Evolutionary conservation across 148 eudicot genomes (phyloP).

Genomic region (Vaccinium darrowii): DNA sequence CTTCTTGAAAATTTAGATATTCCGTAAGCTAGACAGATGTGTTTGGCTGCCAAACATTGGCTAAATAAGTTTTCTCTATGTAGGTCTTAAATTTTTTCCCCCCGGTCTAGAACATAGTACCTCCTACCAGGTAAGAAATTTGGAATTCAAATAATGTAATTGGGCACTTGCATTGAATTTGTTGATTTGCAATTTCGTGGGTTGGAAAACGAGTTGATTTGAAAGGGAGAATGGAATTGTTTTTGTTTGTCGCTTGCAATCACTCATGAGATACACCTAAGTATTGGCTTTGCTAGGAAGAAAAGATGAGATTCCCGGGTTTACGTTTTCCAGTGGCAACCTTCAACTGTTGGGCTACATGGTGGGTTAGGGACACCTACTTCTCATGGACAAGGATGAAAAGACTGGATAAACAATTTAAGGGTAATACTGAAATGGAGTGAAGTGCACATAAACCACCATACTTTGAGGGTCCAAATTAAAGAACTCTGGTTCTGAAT

Average conservation of each 20-base stretch:
- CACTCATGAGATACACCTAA: conserved; percentile 22
- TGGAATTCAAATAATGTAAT: not conserved
- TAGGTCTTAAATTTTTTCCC: not conserved
- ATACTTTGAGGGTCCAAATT: not conserved
- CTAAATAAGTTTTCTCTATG: not conserved
- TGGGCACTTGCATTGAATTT: not conserved
- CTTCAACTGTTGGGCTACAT: not conserved
- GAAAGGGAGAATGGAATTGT: not conserved
- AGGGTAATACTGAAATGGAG: not conserved
- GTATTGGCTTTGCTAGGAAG: not conserved
- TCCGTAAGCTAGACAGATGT: not conserved
- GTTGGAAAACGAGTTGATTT: not conserved
- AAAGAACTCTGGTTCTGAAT: not conserved
- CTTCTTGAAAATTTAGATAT: not conserved
- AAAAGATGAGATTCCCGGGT: not conserved
- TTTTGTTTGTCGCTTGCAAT: not conserved
- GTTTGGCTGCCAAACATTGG: not conserved
- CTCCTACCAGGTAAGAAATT: not conserved
- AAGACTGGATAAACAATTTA: not conserved
- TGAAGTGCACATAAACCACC: not conserved
- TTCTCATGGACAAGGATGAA: not conserved
- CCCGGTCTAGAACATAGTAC: not conserved
- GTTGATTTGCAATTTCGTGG: not conserved
- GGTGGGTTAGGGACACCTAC: not conserved
- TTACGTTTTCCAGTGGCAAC: not conserved